Percentiles rank a stretch among this genome's conserved stretches.
Conservation (phyloP, 345 rosid genomes). For the Linum trigynum region DNA sequence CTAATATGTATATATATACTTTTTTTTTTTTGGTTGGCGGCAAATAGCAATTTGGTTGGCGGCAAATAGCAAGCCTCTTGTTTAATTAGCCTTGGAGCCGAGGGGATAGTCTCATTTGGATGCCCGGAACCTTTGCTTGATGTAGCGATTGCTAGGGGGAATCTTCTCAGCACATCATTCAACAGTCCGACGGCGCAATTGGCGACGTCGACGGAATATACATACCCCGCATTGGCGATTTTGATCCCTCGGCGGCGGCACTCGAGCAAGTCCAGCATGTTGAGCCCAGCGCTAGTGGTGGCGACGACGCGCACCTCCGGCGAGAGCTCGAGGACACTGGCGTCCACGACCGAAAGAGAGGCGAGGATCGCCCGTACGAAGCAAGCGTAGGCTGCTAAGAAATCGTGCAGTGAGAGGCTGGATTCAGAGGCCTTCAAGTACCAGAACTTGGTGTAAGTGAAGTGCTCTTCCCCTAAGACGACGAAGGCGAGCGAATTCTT, state of each 20-base stretch:
- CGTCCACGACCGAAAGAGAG: not conserved
- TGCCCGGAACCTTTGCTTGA: not conserved
- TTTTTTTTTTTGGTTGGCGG: no score
- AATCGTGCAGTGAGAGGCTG: not conserved
- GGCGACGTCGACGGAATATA: conserved; percentile 13
- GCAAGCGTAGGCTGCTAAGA: not conserved
- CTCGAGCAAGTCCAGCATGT: conserved; percentile 11
- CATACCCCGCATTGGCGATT: conserved; percentile 6
- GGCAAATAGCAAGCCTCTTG: no score
- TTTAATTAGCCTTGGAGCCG: not conserved
- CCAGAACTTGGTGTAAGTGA: not conserved
- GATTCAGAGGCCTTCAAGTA: not conserved
- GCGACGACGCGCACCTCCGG: conserved; percentile 1
- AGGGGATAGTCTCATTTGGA: conserved; percentile 4
- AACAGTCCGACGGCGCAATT: conserved; percentile 10
- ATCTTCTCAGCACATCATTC: conserved; percentile 15
- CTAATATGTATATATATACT: no score
- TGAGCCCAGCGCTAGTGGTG: conserved; percentile 13
- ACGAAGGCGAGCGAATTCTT: not conserved
- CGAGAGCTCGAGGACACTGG: not conserved
- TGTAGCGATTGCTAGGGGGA: conserved; percentile 8
- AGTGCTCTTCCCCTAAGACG: not conserved
- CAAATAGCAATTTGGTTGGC: no score
- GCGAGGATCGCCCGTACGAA: conserved; percentile 8
- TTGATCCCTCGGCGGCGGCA: conserved; percentile 11